A percentile compares a stretch with the other conserved stretches of the same genome.
Conservation (phyloP, 208 protist species). For the Leishmania guyanensis region DNA sequence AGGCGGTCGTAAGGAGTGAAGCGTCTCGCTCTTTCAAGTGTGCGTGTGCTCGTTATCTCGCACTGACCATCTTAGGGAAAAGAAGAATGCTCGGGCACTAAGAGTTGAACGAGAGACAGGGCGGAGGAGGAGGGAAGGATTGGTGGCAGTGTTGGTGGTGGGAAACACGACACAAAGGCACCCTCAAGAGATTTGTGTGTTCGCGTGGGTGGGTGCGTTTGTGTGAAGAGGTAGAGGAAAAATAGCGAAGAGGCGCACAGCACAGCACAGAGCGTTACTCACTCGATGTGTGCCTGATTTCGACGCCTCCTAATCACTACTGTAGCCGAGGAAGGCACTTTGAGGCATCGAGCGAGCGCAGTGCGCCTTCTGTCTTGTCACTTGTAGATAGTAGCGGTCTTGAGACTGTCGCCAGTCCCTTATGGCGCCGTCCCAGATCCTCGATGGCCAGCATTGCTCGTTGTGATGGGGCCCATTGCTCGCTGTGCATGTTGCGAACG, state of each 20-base stretch:
- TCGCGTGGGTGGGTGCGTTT: not conserved
- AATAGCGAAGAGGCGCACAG: not conserved
- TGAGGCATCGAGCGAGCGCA: constrained; percentile 9
- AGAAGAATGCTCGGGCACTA: not conserved
- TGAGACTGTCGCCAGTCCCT: constrained; percentile 8
- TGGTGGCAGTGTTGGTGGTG: no score
- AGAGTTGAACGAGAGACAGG: not conserved
- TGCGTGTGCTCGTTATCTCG: not conserved
- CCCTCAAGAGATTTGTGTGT: not conserved
- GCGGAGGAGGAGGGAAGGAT: not conserved
- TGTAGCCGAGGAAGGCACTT: not conserved
- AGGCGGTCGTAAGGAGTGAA: not conserved
- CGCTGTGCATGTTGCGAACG: constrained; percentile 55
- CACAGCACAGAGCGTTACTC: not conserved
- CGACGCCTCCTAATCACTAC: not conserved
- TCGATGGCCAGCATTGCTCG: constrained; percentile 36
- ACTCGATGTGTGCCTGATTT: not conserved
- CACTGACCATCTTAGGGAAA: not conserved
- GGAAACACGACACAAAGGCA: not conserved
- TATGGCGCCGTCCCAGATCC: constrained; percentile 33
- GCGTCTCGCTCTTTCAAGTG: not conserved
- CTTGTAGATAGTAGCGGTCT: constrained; percentile 11
- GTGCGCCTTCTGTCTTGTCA: not conserved
- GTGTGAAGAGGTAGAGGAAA: not conserved
- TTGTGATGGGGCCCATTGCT: constrained; percentile 52